These are phyloP conservation scores for Colletotrichum lupini DNA, from an alignment of 2,329 filamentous ascomycete species.

Conservation along the genomic window DNA sequence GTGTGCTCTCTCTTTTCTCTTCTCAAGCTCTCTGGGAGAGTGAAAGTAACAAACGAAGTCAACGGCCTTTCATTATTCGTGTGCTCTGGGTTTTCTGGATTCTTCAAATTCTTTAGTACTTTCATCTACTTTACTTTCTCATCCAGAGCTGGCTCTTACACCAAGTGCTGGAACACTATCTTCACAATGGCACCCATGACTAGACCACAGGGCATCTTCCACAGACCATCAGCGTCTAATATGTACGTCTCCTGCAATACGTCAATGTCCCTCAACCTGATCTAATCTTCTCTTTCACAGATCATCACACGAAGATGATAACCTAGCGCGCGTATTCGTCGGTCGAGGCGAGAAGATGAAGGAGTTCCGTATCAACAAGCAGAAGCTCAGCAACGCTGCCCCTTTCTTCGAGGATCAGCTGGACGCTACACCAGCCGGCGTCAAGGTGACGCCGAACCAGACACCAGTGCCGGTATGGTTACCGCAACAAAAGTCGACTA, in stretches of 20 bases:
- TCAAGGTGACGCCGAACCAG: constrained; percentile 36
- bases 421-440: constrained; percentile 45
- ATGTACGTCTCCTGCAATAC: constrained; percentile 21
- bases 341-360: constrained; percentile 50
- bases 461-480: constrained; percentile 50
- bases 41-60: constrained; percentile 17
- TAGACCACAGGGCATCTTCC: constrained; percentile 34
- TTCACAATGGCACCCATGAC: constrained; percentile 29
- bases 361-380: constrained; percentile 55
- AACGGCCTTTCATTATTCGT: constrained; percentile 24
- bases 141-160: constrained; percentile 29
- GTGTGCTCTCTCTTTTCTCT: constrained; percentile 7
- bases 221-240: constrained; percentile 16
- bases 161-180: constrained; percentile 28
- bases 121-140: constrained; percentile 9
- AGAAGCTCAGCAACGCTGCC: constrained; percentile 58
- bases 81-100: constrained; percentile 12
- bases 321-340: constrained; percentile 51
- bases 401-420: constrained; percentile 60
- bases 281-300: constrained; percentile 10
- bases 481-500: constrained; percentile 33
- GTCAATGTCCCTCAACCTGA: background rate
- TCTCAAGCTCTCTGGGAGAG: constrained; percentile 37
- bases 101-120: constrained; percentile 14
- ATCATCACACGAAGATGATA: constrained; percentile 21